These are phyloP conservation scores for Rhynchosporium graminicola DNA, from an alignment of 2,329 filamentous ascomycete genomes.

Conservation along the genomic window DNA sequence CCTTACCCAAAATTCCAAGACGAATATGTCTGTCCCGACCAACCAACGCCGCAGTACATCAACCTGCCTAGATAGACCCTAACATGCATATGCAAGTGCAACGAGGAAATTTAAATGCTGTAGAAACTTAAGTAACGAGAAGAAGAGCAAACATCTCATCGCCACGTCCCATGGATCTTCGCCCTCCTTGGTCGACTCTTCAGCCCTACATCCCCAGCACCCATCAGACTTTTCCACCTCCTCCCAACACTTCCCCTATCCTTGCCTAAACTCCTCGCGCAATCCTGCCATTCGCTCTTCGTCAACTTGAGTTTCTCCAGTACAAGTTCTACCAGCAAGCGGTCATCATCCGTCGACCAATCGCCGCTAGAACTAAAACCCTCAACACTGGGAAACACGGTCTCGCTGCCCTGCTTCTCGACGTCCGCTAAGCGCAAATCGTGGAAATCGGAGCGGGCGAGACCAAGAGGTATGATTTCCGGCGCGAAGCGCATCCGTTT, in stretches of 20 bases:
- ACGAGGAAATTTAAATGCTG: background rate
- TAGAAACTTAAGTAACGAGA: background rate
- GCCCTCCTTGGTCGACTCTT: conserved; percentile 46
- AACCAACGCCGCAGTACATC: conserved; percentile 6
- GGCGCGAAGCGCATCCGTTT: conserved; percentile 63
- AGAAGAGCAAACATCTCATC: conserved; percentile 38
- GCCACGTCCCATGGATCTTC: conserved; percentile 58
- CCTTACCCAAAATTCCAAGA: background rate
- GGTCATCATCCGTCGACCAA: conserved; percentile 66
- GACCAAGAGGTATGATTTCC: conserved; percentile 59
- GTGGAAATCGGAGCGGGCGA: conserved; percentile 61
- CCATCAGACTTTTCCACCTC: conserved; percentile 64
- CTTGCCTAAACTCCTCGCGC: conserved; percentile 62
- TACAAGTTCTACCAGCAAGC: conserved; percentile 66
- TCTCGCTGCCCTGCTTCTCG: conserved; percentile 1
- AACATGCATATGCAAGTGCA: conserved; percentile 15
- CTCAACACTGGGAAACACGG: conserved; percentile 29
- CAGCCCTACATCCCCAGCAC: conserved; percentile 59
- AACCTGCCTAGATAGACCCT: conserved; percentile 14
- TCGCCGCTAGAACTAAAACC: conserved; percentile 26
- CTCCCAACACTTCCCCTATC: conserved; percentile 58
- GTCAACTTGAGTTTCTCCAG: conserved; percentile 65
- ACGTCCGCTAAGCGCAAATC: conserved; percentile 44
- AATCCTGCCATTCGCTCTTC: conserved; percentile 68
- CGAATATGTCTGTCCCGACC: background rate